Base-by-base conservation (phyloP, 768 basidiomycete genomes). In the Mycena filopes region DNA sequence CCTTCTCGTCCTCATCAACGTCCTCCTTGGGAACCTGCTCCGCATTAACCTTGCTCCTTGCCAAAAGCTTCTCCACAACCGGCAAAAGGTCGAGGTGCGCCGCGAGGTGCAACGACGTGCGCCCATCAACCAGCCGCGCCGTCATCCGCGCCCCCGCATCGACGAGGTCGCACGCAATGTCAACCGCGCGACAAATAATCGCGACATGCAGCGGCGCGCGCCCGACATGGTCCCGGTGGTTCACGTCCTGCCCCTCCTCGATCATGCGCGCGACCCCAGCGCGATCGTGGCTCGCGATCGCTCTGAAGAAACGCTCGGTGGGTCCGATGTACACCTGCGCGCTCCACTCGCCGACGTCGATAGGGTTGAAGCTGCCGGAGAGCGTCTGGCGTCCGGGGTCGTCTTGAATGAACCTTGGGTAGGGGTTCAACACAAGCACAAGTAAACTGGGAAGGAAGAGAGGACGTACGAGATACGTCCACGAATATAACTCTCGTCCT, bases 271-370 rank as follows among this genome's bases (percentile, higher is more conserved):
- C 68, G 18, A 88, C 82, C 0, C 74, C 67, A 7, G 74, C 73
- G 0, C 78, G 76, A 67, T 90, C 84, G 47, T 78, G 74, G 2
- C 78, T 70, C 3, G 79, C 82, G 63, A 90, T 86, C n/a, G 85
- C 85, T 12, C 75, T 70, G 76, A 89, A 89, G 60, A 90, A 83
- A 61, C 82, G 80, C 60, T 86, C 84, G 0, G 82, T 80, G 16
- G 80, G 80, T 13, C 83, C 85, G 65, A 88, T 80, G 72, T 89
- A 90, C 11, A 85, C 87, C 65, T 87, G 84, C 36, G 80, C 86
- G 60, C 82, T 82, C 89, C 88, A 90, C 79, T 89, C 87, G 13
- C 86, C 87, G 15, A 83, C 85, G 65, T 90, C 87, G 70, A 89
- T 89, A 0, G 88, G 88, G 56, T 87, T 85, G 79, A 89, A 89